Percentiles rank a stretch among this genome's conserved stretches.
phyloP scores from a whole-genome alignment of 148 eudicot species.

The Selenicereus undatus region DNA sequence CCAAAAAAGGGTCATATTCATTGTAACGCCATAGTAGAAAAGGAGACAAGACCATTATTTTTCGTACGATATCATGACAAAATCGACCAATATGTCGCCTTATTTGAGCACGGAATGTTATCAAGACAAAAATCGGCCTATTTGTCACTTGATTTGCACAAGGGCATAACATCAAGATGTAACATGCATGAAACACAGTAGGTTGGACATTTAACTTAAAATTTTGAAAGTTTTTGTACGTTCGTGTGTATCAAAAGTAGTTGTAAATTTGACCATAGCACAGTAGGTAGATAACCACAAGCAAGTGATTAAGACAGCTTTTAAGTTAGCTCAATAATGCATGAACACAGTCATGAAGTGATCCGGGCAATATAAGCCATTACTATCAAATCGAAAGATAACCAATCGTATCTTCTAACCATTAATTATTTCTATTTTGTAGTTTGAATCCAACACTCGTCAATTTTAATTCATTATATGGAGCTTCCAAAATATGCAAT shows the following conservation, averaged over 20 bases:
- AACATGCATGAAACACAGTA: not conserved
- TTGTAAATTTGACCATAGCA: not conserved
- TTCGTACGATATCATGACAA: not conserved
- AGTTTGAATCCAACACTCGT: not conserved
- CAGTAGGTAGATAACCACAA: not conserved
- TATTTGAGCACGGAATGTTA: not conserved
- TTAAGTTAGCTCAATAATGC: not conserved
- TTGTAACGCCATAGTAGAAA: too few relatives aligned
- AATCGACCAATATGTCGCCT: not conserved
- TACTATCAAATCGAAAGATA: not conserved
- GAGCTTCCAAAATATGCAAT: not conserved
- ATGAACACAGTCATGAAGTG: not conserved
- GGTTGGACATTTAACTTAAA: not conserved
- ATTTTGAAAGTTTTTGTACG: not conserved
- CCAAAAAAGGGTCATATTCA: too few relatives aligned
- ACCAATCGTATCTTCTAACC: too few relatives aligned
- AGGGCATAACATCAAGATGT: not conserved
- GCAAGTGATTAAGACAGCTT: not conserved
- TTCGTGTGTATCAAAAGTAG: not conserved
- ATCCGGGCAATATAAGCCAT: not conserved
- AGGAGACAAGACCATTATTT: not conserved
- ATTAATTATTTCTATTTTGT: too few relatives aligned
- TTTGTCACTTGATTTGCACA: not conserved
- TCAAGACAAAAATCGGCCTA: too few relatives aligned
- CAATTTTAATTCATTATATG: not conserved